These are phyloP conservation scores for Aspergillus floridensis DNA, from an alignment of 2,329 filamentous ascomycete species.

Conservation along the genomic window DNA sequence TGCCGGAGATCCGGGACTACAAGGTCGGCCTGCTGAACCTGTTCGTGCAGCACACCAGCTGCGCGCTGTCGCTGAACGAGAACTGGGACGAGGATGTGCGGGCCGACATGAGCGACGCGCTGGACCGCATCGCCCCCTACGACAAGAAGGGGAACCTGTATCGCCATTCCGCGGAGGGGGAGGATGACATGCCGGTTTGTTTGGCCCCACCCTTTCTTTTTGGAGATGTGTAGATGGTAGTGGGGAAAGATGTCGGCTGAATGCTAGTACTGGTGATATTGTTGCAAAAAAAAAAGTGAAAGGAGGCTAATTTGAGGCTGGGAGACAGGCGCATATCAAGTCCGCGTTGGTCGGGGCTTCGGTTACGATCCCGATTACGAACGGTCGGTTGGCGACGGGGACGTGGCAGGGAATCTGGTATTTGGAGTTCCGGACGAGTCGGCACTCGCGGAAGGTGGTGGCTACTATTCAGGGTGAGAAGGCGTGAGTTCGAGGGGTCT, in stretches of 20 bases:
- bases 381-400: slow-evolving; percentile 70
- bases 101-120: slow-evolving; percentile 86
- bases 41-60: slow-evolving; percentile 94
- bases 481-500: slow-evolving; percentile 27
- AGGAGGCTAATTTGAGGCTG: too few species aligned
- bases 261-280: too few species aligned
- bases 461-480: slow-evolving; percentile 92
- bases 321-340: slow-evolving; percentile 96
- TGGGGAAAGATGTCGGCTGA: not conserved
- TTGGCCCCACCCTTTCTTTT: slow-evolving; percentile 6
- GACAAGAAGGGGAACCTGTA: slow-evolving; percentile 76
- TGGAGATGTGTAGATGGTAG: not conserved
- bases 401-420: slow-evolving; percentile 81
- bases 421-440: slow-evolving; percentile 76
- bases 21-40: slow-evolving; percentile 83
- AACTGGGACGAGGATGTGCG: slow-evolving; percentile 86
- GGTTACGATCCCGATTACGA: slow-evolving; percentile 83
- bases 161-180: slow-evolving; percentile 79
- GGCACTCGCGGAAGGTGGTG: slow-evolving; percentile 77
- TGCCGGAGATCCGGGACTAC: slow-evolving; percentile 80
- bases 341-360: slow-evolving; percentile 83
- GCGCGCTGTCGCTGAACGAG: slow-evolving; percentile 88
- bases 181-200: slow-evolving; percentile 89
- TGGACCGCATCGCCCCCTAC: slow-evolving; percentile 85
- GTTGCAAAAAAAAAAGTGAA: too few species aligned